phyloP scores from a whole-genome alignment of 805 yeast species.

The Hanseniaspora pseudoguilliermondii region DNA sequence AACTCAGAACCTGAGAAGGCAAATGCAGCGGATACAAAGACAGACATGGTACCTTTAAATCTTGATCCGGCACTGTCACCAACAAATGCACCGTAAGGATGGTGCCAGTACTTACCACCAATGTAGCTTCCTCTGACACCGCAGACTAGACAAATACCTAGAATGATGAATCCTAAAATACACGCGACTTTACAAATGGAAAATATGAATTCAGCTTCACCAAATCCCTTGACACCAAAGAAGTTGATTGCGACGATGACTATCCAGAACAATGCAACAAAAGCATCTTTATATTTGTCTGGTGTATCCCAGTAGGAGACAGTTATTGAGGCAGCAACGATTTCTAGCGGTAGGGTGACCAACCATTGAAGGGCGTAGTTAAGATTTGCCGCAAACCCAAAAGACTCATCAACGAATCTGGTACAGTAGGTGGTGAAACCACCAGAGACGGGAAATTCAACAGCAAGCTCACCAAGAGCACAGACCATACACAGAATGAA shows the following conservation, averaged over 20 bases:
- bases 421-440: constrained; percentile 49
- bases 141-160: constrained; percentile 38
- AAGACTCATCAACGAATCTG: constrained; percentile 46
- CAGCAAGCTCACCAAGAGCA: constrained; percentile 48
- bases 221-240: constrained; percentile 44
- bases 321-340: constrained; percentile 43
- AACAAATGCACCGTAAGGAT: constrained; percentile 45
- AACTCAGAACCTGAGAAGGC: constrained; percentile 44
- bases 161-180: constrained; percentile 40
- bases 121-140: constrained; percentile 37
- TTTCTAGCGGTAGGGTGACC: constrained; percentile 38
- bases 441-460: constrained; percentile 51
- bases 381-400: constrained; percentile 53
- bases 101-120: constrained; percentile 39
- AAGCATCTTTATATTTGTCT: constrained; percentile 36
- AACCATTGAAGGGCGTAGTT: constrained; percentile 44
- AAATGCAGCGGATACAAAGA: constrained; percentile 44
- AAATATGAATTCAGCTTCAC: constrained; percentile 41
- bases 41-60: constrained; percentile 42
- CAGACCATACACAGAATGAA: constrained; percentile 49
- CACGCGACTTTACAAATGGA: constrained; percentile 39
- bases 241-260: constrained; percentile 38
- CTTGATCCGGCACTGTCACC: constrained; percentile 28
- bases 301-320: constrained; percentile 39
- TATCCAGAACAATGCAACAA: constrained; percentile 38